Base-by-base conservation (phyloP, 768 basidiomycete species). In the Clitopilus hobsonii region DNA sequence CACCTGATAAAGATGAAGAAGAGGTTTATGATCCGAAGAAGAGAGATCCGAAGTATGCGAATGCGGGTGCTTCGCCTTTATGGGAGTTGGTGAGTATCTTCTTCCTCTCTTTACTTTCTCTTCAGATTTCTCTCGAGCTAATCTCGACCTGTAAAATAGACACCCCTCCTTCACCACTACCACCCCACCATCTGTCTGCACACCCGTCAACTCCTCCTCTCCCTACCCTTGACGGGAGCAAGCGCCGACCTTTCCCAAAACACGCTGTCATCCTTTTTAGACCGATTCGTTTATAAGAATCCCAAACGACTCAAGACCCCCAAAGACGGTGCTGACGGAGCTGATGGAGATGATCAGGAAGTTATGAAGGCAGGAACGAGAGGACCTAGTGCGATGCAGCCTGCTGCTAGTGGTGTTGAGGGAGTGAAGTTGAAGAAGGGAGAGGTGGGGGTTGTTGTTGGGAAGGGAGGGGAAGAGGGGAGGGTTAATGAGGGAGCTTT, bases 251-350 rank as follows among this genome's bases (percentile, higher is more conserved):
- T 99, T 49, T 86, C 91, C 8, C 85, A 94, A 54, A 94, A 97
- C 73, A 95, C 94, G 0, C 82, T 98, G 22, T 87, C 91, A 0
- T 91, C 94, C 63, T 98, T 99, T 82, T 81, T 98, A 36, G 97
- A 98, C 66, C 84, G 95, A 2, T 98, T 98, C 72, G 91, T 98
- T 38, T 98, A 93, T 76, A 92, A 94, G 70, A 98, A 98, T 67
- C 87, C 94, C 0, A 98, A 98, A 74, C 86, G 88, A 62, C 61
- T 67, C 32, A 74, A 71, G 55, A 41, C 56, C 22, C 68, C 62
- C 28, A 70, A 65, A 6, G 67, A 70, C 23, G 49, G 69, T 63
- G 41, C 63, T 55, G 58, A 58, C 22, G 57, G 57, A 24, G 56
- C 58, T 11, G 64, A 52, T 47, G 78, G 74, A n/a, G n/a, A n/a